These are phyloP conservation scores for Lyophyllum decastes DNA, from an alignment of 768 basidiomycete species.

Conservation along the genomic window DNA sequence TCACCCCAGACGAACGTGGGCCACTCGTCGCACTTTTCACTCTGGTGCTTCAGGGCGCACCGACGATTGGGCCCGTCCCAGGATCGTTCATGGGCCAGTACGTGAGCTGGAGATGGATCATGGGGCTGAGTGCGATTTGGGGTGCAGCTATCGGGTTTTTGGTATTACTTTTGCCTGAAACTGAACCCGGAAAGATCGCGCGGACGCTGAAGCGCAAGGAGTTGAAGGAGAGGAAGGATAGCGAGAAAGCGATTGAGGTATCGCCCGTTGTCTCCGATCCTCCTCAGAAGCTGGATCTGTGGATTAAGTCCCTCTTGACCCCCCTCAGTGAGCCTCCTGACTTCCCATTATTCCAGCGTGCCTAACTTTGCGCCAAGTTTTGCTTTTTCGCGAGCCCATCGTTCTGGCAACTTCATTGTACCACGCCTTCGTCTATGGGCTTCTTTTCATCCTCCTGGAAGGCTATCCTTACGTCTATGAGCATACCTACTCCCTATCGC, in stretches of 20 bases:
- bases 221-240: neutral
- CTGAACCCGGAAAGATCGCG: neutral
- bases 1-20: slow-evolving; percentile 16
- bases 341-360: neutral
- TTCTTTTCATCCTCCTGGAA: slow-evolving; percentile 11
- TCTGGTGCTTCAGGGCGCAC: slow-evolving; percentile 12
- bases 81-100: slow-evolving; percentile 7
- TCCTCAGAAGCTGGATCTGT: neutral
- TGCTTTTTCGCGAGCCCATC: slow-evolving; percentile 7
- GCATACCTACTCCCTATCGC: slow-evolving; percentile 9
- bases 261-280: neutral
- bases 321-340: neutral
- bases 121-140: slow-evolving; percentile 6
- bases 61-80: slow-evolving; percentile 12
- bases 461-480: slow-evolving; percentile 13
- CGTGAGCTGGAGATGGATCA: slow-evolving; percentile 12
- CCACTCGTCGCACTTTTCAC: slow-evolving; percentile 13
- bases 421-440: slow-evolving; percentile 9
- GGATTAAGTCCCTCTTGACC: neutral
- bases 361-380: neutral
- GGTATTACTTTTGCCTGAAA: no score
- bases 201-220: neutral
- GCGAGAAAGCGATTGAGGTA: neutral
- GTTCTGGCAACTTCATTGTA: slow-evolving; percentile 7
- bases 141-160: neutral